These are phyloP conservation scores for Trypanosoma melophagium DNA, from an alignment of 208 protist genomes.

Conservation along the genomic window DNA sequence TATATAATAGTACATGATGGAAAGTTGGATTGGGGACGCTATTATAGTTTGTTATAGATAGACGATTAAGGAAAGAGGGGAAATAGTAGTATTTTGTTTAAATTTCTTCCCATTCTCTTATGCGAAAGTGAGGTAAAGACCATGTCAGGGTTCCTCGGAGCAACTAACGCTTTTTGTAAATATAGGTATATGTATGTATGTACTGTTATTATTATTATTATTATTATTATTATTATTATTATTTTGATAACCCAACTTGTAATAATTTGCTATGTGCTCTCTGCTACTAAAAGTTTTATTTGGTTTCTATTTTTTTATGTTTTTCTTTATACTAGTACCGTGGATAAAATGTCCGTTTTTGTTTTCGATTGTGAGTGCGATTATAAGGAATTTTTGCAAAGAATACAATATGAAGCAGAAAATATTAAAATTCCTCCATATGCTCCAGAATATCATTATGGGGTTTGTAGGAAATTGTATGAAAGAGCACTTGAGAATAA, in stretches of 20 bases:
- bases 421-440: conserved; percentile 28
- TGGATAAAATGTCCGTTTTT: conserved; percentile 40
- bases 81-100: too few species aligned
- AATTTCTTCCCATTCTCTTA: too few species aligned
- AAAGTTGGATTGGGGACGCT: too few species aligned
- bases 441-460: conserved; percentile 23
- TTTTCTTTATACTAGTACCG: conserved; percentile 1
- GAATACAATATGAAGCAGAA: conserved; percentile 54
- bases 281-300: conserved; percentile 1
- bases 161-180: too few species aligned
- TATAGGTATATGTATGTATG: too few species aligned
- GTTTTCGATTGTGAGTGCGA: conserved; percentile 48
- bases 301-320: conserved; percentile 23
- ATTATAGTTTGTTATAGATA: too few species aligned
- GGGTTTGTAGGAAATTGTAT: conserved; percentile 26
- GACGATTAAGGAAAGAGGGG: too few species aligned
- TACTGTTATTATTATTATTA: too few species aligned
- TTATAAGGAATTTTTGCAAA: conserved; percentile 52
- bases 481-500: conserved; percentile 24
- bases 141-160: too few species aligned
- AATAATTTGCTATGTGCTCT: background rate
- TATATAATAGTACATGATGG: background rate
- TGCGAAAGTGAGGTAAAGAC: too few species aligned
- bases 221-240: too few species aligned
- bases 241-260: background rate